A percentile compares a stretch with the other conserved stretches of the same genome.
Evolutionary conservation across 768 basidiomycete genomes (phyloP).

Genomic region (Trametes maxima): DNA sequence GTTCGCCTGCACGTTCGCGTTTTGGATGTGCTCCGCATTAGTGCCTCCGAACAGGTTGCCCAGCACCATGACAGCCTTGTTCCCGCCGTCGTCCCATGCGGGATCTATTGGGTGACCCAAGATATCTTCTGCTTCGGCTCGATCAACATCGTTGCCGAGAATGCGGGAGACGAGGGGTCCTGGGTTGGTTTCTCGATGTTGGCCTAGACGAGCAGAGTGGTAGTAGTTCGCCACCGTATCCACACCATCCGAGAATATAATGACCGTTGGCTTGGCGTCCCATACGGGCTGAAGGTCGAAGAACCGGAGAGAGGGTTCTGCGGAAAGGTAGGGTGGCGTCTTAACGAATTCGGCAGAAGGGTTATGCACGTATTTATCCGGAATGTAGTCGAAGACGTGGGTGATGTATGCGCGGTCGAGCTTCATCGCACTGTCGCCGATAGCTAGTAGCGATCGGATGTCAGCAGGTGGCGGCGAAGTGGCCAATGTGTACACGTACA

Average conservation of each 20-base stretch:
- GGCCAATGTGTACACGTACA: background rate
- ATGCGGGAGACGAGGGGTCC: background rate
- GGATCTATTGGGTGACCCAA: constrained; percentile 1
- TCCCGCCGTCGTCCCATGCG: background rate
- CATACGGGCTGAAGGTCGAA: constrained; percentile 1
- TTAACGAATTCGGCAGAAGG: background rate
- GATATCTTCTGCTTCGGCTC: background rate
- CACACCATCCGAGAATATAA: constrained; percentile 11
- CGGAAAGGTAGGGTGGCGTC: constrained; percentile 6
- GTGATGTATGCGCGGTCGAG: background rate
- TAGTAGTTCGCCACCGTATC: background rate
- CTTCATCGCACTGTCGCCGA: constrained; percentile 7
- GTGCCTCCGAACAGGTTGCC: constrained; percentile 6
- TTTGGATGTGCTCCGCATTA: background rate
- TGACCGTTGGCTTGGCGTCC: background rate
- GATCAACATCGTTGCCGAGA: background rate
- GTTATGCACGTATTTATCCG: background rate
- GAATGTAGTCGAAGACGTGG: constrained; percentile 8
- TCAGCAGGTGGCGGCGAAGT: background rate
- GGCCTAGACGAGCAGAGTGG: background rate
- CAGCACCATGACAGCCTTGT: constrained; percentile 1
- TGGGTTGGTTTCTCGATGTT: background rate
- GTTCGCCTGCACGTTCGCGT: background rate
- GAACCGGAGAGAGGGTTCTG: constrained; percentile 4
- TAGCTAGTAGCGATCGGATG: background rate